Conservation (phyloP, 768 basidiomycete species). For the Boletus subparvulus region DNA sequence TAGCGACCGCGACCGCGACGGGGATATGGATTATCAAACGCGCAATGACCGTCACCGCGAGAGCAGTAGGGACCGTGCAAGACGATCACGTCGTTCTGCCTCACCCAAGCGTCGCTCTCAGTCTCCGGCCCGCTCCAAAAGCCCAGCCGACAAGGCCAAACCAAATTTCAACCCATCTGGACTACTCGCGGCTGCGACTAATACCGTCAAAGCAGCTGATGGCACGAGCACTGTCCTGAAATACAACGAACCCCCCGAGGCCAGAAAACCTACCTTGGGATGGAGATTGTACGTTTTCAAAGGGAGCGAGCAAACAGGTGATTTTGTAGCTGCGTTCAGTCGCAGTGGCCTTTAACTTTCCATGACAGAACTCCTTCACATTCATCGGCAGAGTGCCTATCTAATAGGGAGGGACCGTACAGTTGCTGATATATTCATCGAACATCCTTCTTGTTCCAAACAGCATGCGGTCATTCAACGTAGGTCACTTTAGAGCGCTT, state of each 20-base stretch:
- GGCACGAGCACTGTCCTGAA: slow-evolving; percentile 86
- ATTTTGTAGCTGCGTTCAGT: slow-evolving; percentile 28
- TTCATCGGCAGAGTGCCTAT: slow-evolving; percentile 92
- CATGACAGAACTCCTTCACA: slow-evolving; percentile 78
- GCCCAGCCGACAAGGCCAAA: slow-evolving; percentile 62
- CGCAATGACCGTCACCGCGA: slow-evolving; percentile 28
- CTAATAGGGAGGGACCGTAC: slow-evolving; percentile 86
- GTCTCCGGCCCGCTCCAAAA: slow-evolving; percentile 44
- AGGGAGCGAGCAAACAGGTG: slow-evolving; percentile 88
- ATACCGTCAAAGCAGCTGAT: slow-evolving; percentile 74
- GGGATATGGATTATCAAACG: slow-evolving; percentile 42
- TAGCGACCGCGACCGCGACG: slow-evolving; percentile 15
- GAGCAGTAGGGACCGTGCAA: slow-evolving; percentile 33
- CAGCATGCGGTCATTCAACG: slow-evolving; percentile 98
- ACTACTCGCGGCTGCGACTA: slow-evolving; percentile 92
- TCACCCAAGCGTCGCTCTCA: slow-evolving; percentile 46
- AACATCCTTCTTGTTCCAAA: slow-evolving; percentile 97
- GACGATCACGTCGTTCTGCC: slow-evolving; percentile 51
- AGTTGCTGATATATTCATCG: slow-evolving; percentile 83
- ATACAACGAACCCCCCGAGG: slow-evolving; percentile 98
- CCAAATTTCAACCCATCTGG: slow-evolving; percentile 91
- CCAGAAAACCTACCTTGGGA: slow-evolving; percentile 81
- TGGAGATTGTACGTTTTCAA: slow-evolving; percentile 99
- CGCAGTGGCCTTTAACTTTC: not conserved
- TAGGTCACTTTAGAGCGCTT: slow-evolving; percentile 34